Base-by-base conservation (phyloP, 768 basidiomycete genomes). In the Suillus bovinus region DNA sequence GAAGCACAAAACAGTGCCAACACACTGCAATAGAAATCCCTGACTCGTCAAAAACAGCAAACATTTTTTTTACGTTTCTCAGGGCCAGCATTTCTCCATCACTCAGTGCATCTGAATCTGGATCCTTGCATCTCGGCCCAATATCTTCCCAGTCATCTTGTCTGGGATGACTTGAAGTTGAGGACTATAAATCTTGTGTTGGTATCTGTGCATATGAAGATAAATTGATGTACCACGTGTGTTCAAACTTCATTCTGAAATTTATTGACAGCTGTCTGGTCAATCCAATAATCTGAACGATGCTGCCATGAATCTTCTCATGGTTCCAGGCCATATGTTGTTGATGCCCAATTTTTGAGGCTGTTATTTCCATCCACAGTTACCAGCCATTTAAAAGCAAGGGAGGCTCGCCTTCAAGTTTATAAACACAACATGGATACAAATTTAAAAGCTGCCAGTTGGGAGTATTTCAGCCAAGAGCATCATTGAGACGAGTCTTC, bases 71-170 rank as follows among this genome's bases (percentile, higher is more conserved):
- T 60, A 5, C 22, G 4, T 2, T 38, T 29, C 29, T 55, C 59
- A 5, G 59, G 47, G 22, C 59, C 59, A 7, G 47, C 59, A 17
- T 60, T 60, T 17, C 47, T 20, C 59, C 59, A 60, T 20, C 59
- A 6, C 3, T 60, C 59, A 1, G 20, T 22, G 13, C 56, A 58
- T 5, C 14, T 5, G 10, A 58, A 46, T 46, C 11, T 34, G 1
- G 56, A 11, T 5, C 38, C 56, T 27, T n/a, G 6, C 31, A 13
- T 17, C 11, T 41, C 17, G 5, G 6, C n/a, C 7, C 3, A 11
- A 20, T 6, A 41, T 58, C 56, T 3, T 14, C 38, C 38, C 56
- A 58, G 56, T 58, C 42, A 31, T 58, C 56, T 27, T 17, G 27
- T 16, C 47, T 29, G 27, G 8, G 3, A 49, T 42, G 20, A 11